Percentiles rank a stretch among this genome's conserved stretches.
These are phyloP conservation scores for Saccharomyces mikatae DNA, from an alignment of 805 yeast genomes.

Conservation along the genomic window DNA sequence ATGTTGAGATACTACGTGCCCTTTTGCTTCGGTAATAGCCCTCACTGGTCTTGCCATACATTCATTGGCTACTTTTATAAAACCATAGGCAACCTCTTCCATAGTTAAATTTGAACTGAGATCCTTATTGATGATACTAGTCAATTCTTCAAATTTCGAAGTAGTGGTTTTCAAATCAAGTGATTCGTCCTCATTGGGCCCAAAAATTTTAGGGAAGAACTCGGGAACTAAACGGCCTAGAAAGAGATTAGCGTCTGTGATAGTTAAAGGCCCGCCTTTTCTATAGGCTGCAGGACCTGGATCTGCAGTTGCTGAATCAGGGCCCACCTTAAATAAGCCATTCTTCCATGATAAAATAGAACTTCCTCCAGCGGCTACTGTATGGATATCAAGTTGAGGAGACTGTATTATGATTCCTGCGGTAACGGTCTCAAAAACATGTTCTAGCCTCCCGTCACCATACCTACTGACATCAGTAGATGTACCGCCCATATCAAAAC, in stretches of 20 bases:
- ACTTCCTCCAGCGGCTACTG: slow-evolving; percentile 85
- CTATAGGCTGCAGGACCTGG: slow-evolving; percentile 88
- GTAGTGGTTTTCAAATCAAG: slow-evolving; percentile 50
- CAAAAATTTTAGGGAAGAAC: slow-evolving; percentile 73
- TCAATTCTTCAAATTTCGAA: slow-evolving; percentile 43
- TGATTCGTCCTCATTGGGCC: slow-evolving; percentile 67
- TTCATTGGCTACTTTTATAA: slow-evolving; percentile 75
- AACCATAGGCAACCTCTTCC: slow-evolving; percentile 73
- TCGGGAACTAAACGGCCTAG: slow-evolving; percentile 68
- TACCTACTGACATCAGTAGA: slow-evolving; percentile 78
- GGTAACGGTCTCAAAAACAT: slow-evolving; percentile 73
- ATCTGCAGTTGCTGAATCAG: slow-evolving; percentile 79
- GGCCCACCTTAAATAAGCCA: slow-evolving; percentile 75
- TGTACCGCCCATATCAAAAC: slow-evolving; percentile 90
- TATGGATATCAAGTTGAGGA: slow-evolving; percentile 74
- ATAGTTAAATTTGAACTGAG: slow-evolving; percentile 36
- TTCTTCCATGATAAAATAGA: slow-evolving; percentile 59
- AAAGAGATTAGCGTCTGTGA: slow-evolving; percentile 75
- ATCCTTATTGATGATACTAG: slow-evolving; percentile 47
- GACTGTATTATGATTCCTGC: slow-evolving; percentile 80
- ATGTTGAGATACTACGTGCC: slow-evolving; percentile 58
- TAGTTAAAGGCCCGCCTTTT: slow-evolving; percentile 76
- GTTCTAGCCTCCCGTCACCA: slow-evolving; percentile 61
- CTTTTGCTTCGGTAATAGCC: slow-evolving; percentile 77
- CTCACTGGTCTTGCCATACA: slow-evolving; percentile 89